Conservation (phyloP, 2,329 filamentous ascomycete genomes). For the Diaporthe capsici region DNA sequence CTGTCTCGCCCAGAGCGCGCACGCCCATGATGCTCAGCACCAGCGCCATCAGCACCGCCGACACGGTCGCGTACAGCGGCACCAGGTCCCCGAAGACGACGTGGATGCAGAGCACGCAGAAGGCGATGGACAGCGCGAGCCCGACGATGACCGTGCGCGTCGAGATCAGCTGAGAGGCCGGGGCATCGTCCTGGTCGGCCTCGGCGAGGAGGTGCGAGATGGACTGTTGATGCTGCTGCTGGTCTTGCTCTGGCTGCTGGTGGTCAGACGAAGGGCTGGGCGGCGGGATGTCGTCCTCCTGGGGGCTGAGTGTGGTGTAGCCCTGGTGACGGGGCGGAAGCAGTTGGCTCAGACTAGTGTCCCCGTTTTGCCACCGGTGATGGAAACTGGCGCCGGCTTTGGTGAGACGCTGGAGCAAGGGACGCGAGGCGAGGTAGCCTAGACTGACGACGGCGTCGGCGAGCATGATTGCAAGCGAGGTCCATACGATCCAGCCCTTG, state of each 20-base stretch:
- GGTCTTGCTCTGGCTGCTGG: conserved; percentile 30
- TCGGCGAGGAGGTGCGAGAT: conserved; percentile 45
- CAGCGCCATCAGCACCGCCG: conserved; percentile 88
- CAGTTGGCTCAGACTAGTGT: conserved; percentile 15
- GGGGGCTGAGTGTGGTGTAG: conserved; percentile 44
- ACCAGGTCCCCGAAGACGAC: conserved; percentile 87
- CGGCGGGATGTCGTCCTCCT: conserved; percentile 38
- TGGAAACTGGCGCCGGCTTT: conserved; percentile 28
- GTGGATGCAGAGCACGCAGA: conserved; percentile 87
- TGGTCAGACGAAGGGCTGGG: conserved; percentile 42
- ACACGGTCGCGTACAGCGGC: conserved; percentile 80
- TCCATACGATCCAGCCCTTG: conserved; percentile 99
- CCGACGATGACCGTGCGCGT: conserved; percentile 79
- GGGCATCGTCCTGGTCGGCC: conserved; percentile 80
- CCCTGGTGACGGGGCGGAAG: conserved; percentile 40
- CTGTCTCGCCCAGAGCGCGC: conserved; percentile 82
- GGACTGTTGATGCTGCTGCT: conserved; percentile 45
- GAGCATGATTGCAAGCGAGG: conserved; percentile 96
- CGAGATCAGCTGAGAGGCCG: conserved; percentile 84
- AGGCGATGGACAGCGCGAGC: conserved; percentile 79
- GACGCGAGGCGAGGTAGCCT: conserved; percentile 79
- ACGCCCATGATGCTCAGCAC: conserved; percentile 82
- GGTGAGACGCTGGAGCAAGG: conserved; percentile 60
- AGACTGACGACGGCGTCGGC: conserved; percentile 92
- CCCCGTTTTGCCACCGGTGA: conserved; percentile 28